Evolutionary conservation across 2,329 filamentous ascomycete genomes (phyloP).

Genomic region (Penicillium psychrosexuale): DNA sequence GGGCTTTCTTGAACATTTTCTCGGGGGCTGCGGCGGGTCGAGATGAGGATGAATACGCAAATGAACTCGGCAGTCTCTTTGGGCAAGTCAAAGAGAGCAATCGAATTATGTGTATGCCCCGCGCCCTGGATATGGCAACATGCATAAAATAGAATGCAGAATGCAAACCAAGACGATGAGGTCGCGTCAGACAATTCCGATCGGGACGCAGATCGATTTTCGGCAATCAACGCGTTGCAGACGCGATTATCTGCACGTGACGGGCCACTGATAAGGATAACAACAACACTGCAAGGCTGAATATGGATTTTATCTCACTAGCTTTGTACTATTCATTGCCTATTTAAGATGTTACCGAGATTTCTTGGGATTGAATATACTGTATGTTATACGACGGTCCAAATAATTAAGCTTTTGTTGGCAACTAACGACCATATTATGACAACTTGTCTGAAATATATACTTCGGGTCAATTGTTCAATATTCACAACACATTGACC

Average conservation of each 20-base stretch:
- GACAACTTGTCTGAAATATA: neutral
- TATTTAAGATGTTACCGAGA: accelerated
- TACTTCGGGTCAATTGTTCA: neutral
- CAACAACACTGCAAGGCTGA: neutral
- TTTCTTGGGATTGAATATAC: no score
- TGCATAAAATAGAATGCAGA: constrained; percentile 26
- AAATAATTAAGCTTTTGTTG: neutral
- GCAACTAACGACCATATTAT: neutral
- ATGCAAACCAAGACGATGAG: constrained; percentile 1
- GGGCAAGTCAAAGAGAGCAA: constrained; percentile 22
- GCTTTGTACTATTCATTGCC: neutral
- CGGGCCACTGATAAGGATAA: neutral
- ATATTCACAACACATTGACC: neutral
- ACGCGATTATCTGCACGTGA: constrained; percentile 14
- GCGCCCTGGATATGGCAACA: constrained; percentile 17
- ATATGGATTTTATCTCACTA: neutral
- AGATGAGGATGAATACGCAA: constrained; percentile 27
- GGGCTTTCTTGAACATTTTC: constrained; percentile 44
- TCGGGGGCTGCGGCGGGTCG: constrained; percentile 14
- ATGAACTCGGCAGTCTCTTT: constrained; percentile 18
- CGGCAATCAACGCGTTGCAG: constrained; percentile 5
- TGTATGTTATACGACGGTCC: accelerated
- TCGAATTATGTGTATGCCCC: constrained; percentile 22
- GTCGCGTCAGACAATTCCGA: constrained; percentile 1
- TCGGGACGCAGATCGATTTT: constrained; percentile 9